Percentiles rank a stretch among this genome's conserved stretches.
These are phyloP conservation scores for Microdochium paspali DNA, from an alignment of 2,329 filamentous ascomycete genomes.

Conservation along the genomic window DNA sequence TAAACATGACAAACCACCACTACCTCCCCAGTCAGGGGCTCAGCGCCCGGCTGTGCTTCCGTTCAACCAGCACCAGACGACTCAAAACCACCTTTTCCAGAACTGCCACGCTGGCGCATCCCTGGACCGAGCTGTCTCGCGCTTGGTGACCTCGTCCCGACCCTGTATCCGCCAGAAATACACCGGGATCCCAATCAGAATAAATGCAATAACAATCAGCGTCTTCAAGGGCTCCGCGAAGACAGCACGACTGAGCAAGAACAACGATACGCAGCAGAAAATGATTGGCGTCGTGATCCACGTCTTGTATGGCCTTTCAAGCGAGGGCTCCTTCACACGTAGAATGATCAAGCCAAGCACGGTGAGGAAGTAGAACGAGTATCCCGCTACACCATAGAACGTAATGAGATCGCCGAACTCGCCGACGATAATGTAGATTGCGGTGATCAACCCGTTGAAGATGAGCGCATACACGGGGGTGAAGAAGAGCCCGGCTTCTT, in stretches of 20 bases:
- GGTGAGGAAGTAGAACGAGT: slow-evolving; percentile 94
- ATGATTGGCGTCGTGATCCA: slow-evolving; percentile 98
- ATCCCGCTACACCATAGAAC: slow-evolving; percentile 95
- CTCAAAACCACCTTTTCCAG: slow-evolving; percentile 36
- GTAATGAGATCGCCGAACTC: slow-evolving; percentile 89
- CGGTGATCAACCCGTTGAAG: slow-evolving; percentile 68
- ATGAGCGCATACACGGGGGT: slow-evolving; percentile 89
- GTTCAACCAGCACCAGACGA: slow-evolving; percentile 3
- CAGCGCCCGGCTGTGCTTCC: too few relatives aligned
- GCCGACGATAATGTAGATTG: slow-evolving; percentile 72
- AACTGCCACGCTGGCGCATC: slow-evolving; percentile 43
- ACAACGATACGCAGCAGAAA: slow-evolving; percentile 95
- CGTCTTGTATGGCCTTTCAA: slow-evolving; percentile 86
- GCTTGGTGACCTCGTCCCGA: slow-evolving; percentile 41
- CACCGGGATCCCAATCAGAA: slow-evolving; percentile 72
- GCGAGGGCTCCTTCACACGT: slow-evolving; percentile 73
- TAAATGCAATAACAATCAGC: slow-evolving; percentile 75
- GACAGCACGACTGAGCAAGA: slow-evolving; percentile 78
- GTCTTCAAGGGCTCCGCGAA: slow-evolving; percentile 90
- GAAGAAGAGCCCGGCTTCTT: slow-evolving; percentile 72
- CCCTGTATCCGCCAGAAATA: slow-evolving; percentile 81
- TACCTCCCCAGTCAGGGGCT: too few relatives aligned
- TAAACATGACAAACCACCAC: too few relatives aligned
- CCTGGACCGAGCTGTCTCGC: slow-evolving; percentile 24
- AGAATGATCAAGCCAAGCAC: slow-evolving; percentile 89